Percentiles rank a stretch among this genome's conserved stretches.
These are phyloP conservation scores for Tuber microsphaerosporum DNA, from an alignment of 495 filamentous ascomycete genomes.

Conservation along the genomic window DNA sequence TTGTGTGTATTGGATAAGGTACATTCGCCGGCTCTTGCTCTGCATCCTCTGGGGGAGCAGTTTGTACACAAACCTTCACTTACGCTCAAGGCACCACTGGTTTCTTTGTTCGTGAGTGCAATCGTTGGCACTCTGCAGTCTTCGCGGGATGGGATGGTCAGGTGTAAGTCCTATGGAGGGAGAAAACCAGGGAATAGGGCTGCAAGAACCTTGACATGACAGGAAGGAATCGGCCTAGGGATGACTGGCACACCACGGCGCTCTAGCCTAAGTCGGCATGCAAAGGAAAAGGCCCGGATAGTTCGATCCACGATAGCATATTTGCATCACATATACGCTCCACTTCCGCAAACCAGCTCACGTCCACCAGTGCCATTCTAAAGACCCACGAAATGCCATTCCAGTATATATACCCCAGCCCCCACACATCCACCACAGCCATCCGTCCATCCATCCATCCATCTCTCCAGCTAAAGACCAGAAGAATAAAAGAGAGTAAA, in stretches of 20 bases:
- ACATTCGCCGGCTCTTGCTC: neutral
- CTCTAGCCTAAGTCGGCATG: neutral
- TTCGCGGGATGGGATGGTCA: neutral
- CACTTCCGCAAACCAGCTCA: neutral
- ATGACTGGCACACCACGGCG: neutral
- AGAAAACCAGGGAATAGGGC: neutral
- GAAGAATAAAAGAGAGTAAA: neutral
- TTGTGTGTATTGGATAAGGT: neutral
- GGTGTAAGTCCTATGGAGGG: neutral
- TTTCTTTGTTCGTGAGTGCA: neutral
- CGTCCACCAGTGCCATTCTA: neutral
- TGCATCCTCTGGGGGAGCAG: neutral
- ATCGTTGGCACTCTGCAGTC: neutral
- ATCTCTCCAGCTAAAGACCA: neutral
- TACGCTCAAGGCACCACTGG: neutral
- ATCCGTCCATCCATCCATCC: neutral
- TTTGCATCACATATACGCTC: neutral
- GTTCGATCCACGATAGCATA: neutral
- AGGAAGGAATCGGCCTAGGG: neutral
- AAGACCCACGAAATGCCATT: neutral
- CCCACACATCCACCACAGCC: neutral
- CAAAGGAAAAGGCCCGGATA: neutral
- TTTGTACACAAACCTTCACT: neutral
- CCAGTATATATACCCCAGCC: neutral
- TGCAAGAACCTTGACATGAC: neutral